Conservation (phyloP, 768 basidiomycete species). For the Termitomyces sp. region DNA sequence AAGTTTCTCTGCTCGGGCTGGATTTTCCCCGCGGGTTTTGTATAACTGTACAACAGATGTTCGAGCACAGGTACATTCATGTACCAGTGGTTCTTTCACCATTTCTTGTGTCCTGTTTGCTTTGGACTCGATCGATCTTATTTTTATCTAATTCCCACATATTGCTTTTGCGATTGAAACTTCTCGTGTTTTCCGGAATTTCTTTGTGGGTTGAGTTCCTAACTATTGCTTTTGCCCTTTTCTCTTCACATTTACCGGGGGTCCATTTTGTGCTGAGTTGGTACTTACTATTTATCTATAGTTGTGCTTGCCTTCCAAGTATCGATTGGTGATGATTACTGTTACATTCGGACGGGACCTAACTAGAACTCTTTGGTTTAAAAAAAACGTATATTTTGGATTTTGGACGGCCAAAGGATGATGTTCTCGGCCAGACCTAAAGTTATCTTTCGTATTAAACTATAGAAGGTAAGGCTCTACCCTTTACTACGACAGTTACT, state of each 20-base stretch:
- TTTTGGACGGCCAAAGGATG: no score
- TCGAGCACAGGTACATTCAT: conserved; percentile 2
- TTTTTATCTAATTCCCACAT: neutral
- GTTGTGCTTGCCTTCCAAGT: neutral
- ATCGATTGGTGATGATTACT: neutral
- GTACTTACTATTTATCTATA: conserved; percentile 8
- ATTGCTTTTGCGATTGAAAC: conserved; percentile 7
- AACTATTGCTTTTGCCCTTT: conserved; percentile 5
- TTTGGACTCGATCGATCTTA: neutral
- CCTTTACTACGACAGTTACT: neutral
- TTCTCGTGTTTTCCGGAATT: neutral
- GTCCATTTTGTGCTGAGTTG: conserved; percentile 1
- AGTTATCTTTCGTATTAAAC: neutral
- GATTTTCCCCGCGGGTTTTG: conserved; percentile 8
- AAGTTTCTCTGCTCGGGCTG: conserved; percentile 9
- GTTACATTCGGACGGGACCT: no score
- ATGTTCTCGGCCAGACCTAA: no score
- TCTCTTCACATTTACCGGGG: neutral
- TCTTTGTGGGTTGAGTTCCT: conserved; percentile 1
- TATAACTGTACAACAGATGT: conserved; percentile 15
- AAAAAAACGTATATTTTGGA: no score
- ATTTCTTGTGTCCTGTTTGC: neutral
- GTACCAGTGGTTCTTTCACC: neutral
- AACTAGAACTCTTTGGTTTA: no score
- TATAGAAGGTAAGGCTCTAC: neutral